These are phyloP conservation scores for Pichia kudriavzevii DNA, from an alignment of 1,139 yeast genomes.

Conservation along the genomic window DNA sequence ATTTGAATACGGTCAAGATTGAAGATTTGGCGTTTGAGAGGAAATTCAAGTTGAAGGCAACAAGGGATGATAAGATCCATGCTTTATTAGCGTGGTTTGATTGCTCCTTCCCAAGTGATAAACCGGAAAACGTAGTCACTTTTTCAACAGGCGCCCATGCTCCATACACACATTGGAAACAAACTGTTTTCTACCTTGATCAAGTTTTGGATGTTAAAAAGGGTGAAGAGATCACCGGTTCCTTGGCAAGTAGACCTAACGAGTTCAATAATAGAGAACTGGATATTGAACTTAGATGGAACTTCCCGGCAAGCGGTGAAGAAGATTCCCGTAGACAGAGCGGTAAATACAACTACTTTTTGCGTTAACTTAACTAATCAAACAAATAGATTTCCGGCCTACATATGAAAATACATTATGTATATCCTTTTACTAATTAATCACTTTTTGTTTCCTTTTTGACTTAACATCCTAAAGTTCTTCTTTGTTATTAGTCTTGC, in stretches of 20 bases:
- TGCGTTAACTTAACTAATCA: too few species aligned
- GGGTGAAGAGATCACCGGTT: constrained; percentile 71
- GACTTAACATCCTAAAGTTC: too few species aligned
- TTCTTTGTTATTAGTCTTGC: too few species aligned
- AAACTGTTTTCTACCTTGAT: constrained; percentile 85
- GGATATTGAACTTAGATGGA: constrained; percentile 60
- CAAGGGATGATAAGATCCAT: constrained; percentile 74
- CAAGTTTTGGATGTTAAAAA: constrained; percentile 71
- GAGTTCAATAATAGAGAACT: constrained; percentile 73
- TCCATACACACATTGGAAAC: constrained; percentile 92
- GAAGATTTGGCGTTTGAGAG: constrained; percentile 73
- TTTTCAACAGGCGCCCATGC: constrained; percentile 81
- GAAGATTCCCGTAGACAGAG: constrained; percentile 43
- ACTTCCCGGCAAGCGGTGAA: constrained; percentile 47
- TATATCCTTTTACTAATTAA: too few species aligned
- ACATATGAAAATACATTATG: too few species aligned
- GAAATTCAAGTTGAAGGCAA: constrained; percentile 61
- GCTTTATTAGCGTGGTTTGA: constrained; percentile 95
- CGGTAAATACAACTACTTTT: constrained; percentile 57
- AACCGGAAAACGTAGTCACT: constrained; percentile 35
- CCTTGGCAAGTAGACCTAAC: constrained; percentile 71
- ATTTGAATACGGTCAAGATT: constrained; percentile 79
- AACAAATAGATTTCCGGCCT: too few species aligned
- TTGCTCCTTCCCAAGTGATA: constrained; percentile 62
- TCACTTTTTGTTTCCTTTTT: too few species aligned